A percentile compares a stretch with the other conserved stretches of the same genome.
Evolutionary conservation across 306 rosid genomes (phyloP).

Genomic region (Cucumis melo): DNA sequence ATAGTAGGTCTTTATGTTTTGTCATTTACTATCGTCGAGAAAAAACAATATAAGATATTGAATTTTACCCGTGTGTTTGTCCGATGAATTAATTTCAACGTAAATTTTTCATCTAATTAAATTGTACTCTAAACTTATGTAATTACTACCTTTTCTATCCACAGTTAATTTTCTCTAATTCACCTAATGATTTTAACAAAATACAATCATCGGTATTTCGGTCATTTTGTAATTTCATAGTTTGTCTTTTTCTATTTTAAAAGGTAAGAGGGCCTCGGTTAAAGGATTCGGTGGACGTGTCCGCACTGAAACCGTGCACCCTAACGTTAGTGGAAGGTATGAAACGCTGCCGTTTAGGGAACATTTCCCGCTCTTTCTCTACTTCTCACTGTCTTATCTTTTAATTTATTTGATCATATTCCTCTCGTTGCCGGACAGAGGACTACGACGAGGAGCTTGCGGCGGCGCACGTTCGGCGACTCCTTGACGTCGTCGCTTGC

Average conservation of each 20-base stretch:
- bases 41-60: no score
- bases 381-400: background rate
- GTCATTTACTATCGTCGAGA: no score
- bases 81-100: no score
- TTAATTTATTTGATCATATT: background rate
- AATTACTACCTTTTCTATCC: no score
- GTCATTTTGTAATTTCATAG: background rate
- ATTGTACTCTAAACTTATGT: no score
- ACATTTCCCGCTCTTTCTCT: background rate
- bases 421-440: slow-evolving; percentile 26
- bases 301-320: slow-evolving; percentile 81
- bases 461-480: slow-evolving; percentile 64
- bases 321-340: slow-evolving; percentile 69
- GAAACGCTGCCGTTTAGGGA: slow-evolving; percentile 19
- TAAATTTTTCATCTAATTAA: no score
- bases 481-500: slow-evolving; percentile 77
- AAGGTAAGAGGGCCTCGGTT: slow-evolving; percentile 78
- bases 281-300: slow-evolving; percentile 74
- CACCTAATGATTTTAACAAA: no score
- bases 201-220: slow-evolving; percentile 1
- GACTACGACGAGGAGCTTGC: slow-evolving; percentile 63
- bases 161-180: no score
- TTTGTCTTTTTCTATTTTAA: background rate
- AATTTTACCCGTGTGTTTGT: no score
- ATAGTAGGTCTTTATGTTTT: no score